Percentiles rank a stretch among this genome's conserved stretches.
Evolutionary conservation across 2,329 filamentous ascomycete genomes (phyloP).

Genomic region (Colletotrichum sansevieriae): DNA sequence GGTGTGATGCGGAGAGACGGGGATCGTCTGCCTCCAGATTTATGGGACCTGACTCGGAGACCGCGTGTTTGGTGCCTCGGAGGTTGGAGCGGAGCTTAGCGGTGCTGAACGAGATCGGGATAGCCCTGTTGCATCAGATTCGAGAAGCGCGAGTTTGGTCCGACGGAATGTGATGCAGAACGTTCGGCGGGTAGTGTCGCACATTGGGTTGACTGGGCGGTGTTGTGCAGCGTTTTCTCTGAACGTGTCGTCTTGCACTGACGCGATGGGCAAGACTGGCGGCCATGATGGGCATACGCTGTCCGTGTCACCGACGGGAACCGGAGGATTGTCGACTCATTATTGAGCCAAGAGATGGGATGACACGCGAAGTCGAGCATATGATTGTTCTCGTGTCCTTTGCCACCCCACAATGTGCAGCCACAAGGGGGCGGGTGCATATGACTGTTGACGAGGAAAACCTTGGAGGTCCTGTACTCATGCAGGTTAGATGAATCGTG

Average conservation of each 20-base stretch:
- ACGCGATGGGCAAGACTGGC: too few species aligned
- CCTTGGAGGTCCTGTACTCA: not conserved
- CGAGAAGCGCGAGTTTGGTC: constrained; percentile 1
- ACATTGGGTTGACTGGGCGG: not conserved
- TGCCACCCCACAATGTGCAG: too few species aligned
- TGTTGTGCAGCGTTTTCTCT: not conserved
- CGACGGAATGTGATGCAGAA: constrained; percentile 1
- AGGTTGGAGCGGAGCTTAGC: not conserved
- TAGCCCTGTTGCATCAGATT: constrained; percentile 3
- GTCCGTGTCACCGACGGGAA: not conserved
- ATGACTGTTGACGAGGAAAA: not conserved
- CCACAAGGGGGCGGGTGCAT: not conserved
- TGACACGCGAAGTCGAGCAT: constrained; percentile 13
- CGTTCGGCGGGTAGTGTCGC: not conserved
- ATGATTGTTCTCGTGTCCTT: not conserved
- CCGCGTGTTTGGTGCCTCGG: constrained; percentile 12
- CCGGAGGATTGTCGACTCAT: not conserved
- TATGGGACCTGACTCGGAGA: constrained; percentile 32
- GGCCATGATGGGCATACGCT: not conserved
- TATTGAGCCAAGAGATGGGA: constrained; percentile 13
- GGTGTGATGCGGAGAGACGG: constrained; percentile 12
- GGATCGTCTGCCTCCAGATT: constrained; percentile 13
- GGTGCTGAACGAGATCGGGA: not conserved
- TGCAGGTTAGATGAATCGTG: not conserved
- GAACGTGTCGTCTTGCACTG: not conserved